Base-by-base conservation (phyloP, 768 basidiomycete genomes). In the Boletus vinaceobasis region DNA sequence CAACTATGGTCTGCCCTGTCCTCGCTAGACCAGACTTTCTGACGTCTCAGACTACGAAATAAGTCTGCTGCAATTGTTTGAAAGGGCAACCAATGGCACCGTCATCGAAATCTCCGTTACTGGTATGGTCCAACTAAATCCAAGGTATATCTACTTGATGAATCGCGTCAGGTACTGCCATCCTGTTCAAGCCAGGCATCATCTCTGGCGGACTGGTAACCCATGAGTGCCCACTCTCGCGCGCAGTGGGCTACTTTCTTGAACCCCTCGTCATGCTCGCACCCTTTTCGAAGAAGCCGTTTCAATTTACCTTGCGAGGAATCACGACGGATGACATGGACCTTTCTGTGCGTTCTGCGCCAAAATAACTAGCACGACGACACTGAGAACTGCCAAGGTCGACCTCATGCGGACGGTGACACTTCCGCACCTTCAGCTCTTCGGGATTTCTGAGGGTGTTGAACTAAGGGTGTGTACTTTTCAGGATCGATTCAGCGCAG, bases 41-140 rank as follows among this genome's bases (percentile, higher is more conserved):
- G 46, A 26, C 49, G 29, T 50, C 10, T 32, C 63, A 92, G 95
- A 98, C 71, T 96, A 87, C 71, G 97, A 99, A 76, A 84, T 96
- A 45, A 94, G 90, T 65, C 78, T 98, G 26, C 71, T 99, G 40
- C 79, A 96, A 43, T 73, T 98, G 15, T 64, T 98, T 33, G 95
- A 98, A 68, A 93, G 91, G 62, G 76, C 90, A 4, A 95, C 93
- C 4, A 98, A 98, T 78, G 97, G 96, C 2, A 91, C 91, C 6
- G 74, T 91, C 29, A 89, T 98, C 56, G 97, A 98, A 70, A 98
- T 99, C 48, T 96, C 93, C 2, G 87, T 95, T 7, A 98, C 97
- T 21, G 96, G 94, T 88, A 59, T 51, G 82, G 17, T 60, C 10
- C 7, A 37, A 3, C 44, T n/a, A 32, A 50, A 11, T 32, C 15